Conservation (phyloP, 2,329 filamentous ascomycete species). For the Colletotrichum echinochloae region DNA sequence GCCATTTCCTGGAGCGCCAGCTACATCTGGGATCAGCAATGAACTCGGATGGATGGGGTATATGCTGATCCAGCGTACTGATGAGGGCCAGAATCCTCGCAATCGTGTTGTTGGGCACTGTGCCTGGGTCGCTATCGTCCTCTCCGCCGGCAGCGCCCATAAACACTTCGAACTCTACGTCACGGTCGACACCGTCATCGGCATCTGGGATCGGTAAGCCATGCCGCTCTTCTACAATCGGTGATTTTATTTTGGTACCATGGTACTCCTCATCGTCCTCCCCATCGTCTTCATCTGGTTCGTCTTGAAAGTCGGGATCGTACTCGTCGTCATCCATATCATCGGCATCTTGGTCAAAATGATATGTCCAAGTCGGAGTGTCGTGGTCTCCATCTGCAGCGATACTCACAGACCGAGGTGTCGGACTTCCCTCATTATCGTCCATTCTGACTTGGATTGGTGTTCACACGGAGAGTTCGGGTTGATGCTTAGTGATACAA, state of each 20-base stretch:
- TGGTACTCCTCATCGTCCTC: conserved; percentile 42
- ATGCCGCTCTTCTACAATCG: not conserved
- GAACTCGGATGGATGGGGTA: conserved; percentile 44
- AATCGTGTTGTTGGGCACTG: conserved; percentile 25
- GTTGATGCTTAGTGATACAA: conserved; percentile 36
- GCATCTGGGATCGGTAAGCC: conserved; percentile 39
- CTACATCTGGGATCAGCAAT: conserved; percentile 48
- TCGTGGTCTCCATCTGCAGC: not conserved
- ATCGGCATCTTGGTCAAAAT: conserved; percentile 38
- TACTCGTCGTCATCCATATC: conserved; percentile 52
- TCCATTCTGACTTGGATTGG: conserved; percentile 24
- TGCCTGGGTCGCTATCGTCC: conserved; percentile 42
- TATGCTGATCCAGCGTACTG: not conserved
- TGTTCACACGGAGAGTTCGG: conserved; percentile 33
- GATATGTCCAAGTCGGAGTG: conserved; percentile 15
- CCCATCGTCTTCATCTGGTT: conserved; percentile 44
- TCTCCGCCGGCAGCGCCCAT: conserved; percentile 38
- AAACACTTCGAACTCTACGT: conserved; percentile 31
- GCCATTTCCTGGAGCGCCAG: conserved; percentile 44
- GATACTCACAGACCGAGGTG: conserved; percentile 2
- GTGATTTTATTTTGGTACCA: not conserved
- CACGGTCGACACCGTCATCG: conserved; percentile 45
- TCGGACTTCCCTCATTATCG: not conserved
- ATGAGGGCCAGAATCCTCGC: conserved; percentile 21
- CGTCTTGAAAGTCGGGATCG: conserved; percentile 45